Percentiles rank a stretch among this genome's conserved stretches.
Evolutionary conservation across 345 rosid species (phyloP).

Genomic region (Eutrema japonicum): DNA sequence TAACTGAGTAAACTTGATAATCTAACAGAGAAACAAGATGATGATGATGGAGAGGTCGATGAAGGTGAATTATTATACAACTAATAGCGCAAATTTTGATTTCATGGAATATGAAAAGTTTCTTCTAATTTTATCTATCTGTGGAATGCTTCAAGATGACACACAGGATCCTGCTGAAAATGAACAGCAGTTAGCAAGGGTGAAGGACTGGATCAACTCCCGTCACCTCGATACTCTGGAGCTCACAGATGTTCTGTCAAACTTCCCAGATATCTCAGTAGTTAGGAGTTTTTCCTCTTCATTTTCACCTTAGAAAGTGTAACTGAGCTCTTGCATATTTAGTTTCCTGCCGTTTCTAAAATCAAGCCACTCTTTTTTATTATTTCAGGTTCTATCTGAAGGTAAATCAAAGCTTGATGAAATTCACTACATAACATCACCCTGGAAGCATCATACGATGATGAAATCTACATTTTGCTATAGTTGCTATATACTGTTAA

Average conservation of each 20-base stretch:
- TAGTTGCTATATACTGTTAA: neutral
- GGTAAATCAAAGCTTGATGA: constrained; percentile 54
- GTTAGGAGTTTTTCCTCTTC: constrained; percentile 46
- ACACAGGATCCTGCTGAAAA: constrained; percentile 89
- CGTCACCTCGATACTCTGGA: constrained; percentile 58
- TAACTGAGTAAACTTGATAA: constrained; percentile 34
- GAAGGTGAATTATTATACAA: constrained; percentile 56
- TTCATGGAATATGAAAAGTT: neutral
- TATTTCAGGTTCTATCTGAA: constrained; percentile 76
- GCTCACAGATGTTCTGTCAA: constrained; percentile 76
- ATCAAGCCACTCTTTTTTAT: constrained; percentile 25
- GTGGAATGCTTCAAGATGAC: constrained; percentile 50
- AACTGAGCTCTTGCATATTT: constrained; percentile 5
- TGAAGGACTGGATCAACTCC: constrained; percentile 76
- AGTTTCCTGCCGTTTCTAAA: constrained; percentile 20
- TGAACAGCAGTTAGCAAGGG: constrained; percentile 76
- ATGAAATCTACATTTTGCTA: constrained; percentile 8
- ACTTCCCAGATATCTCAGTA: constrained; percentile 82
- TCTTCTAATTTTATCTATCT: constrained; percentile 26
- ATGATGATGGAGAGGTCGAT: constrained; percentile 58
- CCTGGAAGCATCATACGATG: constrained; percentile 18
- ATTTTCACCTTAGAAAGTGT: constrained; percentile 10
- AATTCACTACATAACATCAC: constrained; percentile 5
- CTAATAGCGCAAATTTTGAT: neutral
- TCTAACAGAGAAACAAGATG: constrained; percentile 66